phyloP scores from a whole-genome alignment of 352 stramenopile species.

The Globisporangium polare region DNA sequence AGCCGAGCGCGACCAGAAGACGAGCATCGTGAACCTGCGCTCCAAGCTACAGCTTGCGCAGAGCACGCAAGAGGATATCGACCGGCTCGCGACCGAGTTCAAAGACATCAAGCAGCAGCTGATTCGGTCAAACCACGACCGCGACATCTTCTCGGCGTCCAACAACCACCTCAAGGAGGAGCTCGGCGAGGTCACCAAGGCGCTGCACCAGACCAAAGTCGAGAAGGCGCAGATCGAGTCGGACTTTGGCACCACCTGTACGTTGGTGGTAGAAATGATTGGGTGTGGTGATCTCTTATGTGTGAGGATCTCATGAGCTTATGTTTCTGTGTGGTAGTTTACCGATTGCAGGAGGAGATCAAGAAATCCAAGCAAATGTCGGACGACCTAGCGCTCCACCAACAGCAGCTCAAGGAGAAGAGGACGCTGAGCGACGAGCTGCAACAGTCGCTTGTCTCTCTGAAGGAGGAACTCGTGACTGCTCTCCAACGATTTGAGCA shows the following conservation, averaged over 20 bases:
- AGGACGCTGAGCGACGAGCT: slow-evolving; percentile 43
- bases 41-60: slow-evolving; percentile 71
- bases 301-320: not conserved
- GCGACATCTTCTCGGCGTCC: slow-evolving; percentile 68
- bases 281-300: not conserved
- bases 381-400: slow-evolving; percentile 36
- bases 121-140: slow-evolving; percentile 63
- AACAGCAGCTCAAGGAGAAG: slow-evolving; percentile 45
- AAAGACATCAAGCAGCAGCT: slow-evolving; percentile 70
- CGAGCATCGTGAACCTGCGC: slow-evolving; percentile 49
- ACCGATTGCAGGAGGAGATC: slow-evolving; percentile 62
- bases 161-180: slow-evolving; percentile 80
- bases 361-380: slow-evolving; percentile 49
- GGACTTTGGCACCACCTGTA: slow-evolving; percentile 63
- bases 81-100: slow-evolving; percentile 47
- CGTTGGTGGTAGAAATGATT: slow-evolving; percentile 4
- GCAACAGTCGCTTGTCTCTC: slow-evolving; percentile 47
- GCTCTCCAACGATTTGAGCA: slow-evolving; percentile 58
- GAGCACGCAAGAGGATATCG: slow-evolving; percentile 62
- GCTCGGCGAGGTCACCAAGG: slow-evolving; percentile 57
- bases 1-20: slow-evolving; percentile 72
- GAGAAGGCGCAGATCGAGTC: slow-evolving; percentile 73
- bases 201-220: slow-evolving; percentile 57
- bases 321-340: slow-evolving; percentile 21
- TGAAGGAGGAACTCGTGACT: slow-evolving; percentile 62